These are phyloP conservation scores for Patellaria atrata DNA, from an alignment of 495 filamentous ascomycete species.

Conservation along the genomic window DNA sequence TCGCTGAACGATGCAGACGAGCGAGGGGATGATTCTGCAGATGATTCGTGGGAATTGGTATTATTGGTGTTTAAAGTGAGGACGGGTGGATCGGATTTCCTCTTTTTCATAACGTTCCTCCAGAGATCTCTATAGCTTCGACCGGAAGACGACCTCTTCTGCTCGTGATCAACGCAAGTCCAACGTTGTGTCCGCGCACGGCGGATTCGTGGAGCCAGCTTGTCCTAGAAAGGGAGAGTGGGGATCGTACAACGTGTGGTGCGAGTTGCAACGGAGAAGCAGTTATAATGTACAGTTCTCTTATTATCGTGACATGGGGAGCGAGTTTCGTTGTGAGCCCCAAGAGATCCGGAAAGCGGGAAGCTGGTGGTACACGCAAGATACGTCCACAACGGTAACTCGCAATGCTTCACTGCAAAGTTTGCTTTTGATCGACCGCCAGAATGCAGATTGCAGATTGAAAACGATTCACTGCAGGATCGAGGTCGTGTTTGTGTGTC, in stretches of 20 bases:
- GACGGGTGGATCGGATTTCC: slow-evolving; percentile 8
- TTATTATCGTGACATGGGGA: slow-evolving; percentile 2
- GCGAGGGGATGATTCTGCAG: slow-evolving; percentile 17
- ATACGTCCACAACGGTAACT: too few relatives aligned
- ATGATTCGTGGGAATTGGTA: too few relatives aligned
- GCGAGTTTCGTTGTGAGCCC: too few relatives aligned
- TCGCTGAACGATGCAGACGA: slow-evolving; percentile 5
- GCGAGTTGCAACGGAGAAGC: background rate
- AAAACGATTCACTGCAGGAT: too few relatives aligned
- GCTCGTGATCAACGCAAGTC: too few relatives aligned
- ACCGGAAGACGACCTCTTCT: slow-evolving; percentile 10
- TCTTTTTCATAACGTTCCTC: slow-evolving; percentile 19
- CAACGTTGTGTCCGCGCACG: slow-evolving; percentile 6
- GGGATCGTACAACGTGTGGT: slow-evolving; percentile 4
- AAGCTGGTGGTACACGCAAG: too few relatives aligned
- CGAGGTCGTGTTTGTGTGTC: too few relatives aligned
- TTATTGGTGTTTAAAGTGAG: slow-evolving; percentile 14
- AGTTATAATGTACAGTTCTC: background rate
- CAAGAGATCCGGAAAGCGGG: too few relatives aligned
- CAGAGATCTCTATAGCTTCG: slow-evolving; percentile 18
- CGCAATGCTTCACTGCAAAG: too few relatives aligned
- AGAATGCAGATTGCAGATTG: too few relatives aligned
- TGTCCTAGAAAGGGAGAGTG: slow-evolving; percentile 6
- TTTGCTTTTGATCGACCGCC: too few relatives aligned
- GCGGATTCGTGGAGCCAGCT: slow-evolving; percentile 18